Conservation (phyloP, 257 asterid genomes). For the Solanum tacnaense region DNA sequence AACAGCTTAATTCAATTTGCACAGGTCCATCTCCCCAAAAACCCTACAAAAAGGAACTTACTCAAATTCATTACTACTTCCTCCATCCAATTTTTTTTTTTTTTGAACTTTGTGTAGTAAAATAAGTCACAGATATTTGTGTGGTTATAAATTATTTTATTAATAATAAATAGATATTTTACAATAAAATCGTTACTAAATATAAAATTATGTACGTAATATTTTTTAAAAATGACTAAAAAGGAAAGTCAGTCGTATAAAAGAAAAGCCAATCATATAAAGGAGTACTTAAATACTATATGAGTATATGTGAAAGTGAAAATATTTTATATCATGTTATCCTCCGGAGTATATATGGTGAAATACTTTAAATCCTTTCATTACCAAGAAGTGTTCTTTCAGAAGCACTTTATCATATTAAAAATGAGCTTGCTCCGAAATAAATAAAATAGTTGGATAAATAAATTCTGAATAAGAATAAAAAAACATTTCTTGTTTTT, state of each 20-base stretch:
- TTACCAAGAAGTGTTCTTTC: background rate
- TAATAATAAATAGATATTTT: too few relatives aligned
- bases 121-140: too few relatives aligned
- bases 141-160: too few relatives aligned
- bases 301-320: background rate
- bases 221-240: fast-evolving
- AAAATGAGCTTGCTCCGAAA: background rate
- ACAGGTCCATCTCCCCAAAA: conserved; percentile 1
- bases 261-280: too few relatives aligned
- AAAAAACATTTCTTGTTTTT: background rate
- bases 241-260: too few relatives aligned
- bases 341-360: background rate
- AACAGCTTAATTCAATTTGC: background rate
- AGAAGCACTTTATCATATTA: background rate
- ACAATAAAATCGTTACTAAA: too few relatives aligned
- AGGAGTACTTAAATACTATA: too few relatives aligned
- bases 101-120: too few relatives aligned
- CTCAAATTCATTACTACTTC: background rate
- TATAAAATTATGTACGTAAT: too few relatives aligned
- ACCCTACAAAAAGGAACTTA: conserved; percentile 27
- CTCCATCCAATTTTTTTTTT: too few relatives aligned
- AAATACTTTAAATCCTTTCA: background rate
- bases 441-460: background rate
- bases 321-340: background rate
- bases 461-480: background rate